Base-by-base conservation (phyloP, 176 grass and related monocot species). In the Oryza coarctata region DNA sequence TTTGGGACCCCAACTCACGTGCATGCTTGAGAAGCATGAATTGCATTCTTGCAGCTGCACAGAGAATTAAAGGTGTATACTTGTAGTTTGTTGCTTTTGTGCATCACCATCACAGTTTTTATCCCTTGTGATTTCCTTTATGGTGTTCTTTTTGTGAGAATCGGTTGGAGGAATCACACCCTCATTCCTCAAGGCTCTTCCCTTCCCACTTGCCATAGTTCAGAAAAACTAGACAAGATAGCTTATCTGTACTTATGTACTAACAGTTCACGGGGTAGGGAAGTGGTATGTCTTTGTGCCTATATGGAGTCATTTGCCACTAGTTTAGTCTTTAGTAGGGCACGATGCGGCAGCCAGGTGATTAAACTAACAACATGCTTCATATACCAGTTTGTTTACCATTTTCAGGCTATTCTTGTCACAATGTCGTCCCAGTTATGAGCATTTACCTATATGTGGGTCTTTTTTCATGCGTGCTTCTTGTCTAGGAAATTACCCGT, bases 81-180 rank as follows among this genome's bases (percentile, higher is more conserved):
- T 92, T 82, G 67, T 40, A 50, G 39, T 67, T 63, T 79, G 66
- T 65, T 63, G 63, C 78, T 77, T 86, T 81, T 89, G 81, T 31
- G 49, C 80, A 71, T 88, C 57, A 76, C 58, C 55, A 55, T 81
- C 83, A 74, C 65, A 88, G 33, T 74, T 47, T 47, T 68, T 55
- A 66, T 72, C 66, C 74, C 65, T 71, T 31, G 35, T 14, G 36
- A 25, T 40, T 61, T 76, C 22, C 76, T 92, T 87, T 81, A 30
- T 65, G 65, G 25, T 30, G 47, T 61, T 44, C 80, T 75, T 92
- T 77, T 34, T 79, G 80, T 90, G 90, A 96, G 57, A 85, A 73
- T 88, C 66, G 73, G 90, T 87, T 96, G 83, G 50, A 27, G 50
- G 50, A 75, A 82, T 89, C 20, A 38, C 63, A 55, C 38, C 26